phyloP scores from a whole-genome alignment of 495 filamentous ascomycete genomes.

The Chaetomium tenue region DNA sequence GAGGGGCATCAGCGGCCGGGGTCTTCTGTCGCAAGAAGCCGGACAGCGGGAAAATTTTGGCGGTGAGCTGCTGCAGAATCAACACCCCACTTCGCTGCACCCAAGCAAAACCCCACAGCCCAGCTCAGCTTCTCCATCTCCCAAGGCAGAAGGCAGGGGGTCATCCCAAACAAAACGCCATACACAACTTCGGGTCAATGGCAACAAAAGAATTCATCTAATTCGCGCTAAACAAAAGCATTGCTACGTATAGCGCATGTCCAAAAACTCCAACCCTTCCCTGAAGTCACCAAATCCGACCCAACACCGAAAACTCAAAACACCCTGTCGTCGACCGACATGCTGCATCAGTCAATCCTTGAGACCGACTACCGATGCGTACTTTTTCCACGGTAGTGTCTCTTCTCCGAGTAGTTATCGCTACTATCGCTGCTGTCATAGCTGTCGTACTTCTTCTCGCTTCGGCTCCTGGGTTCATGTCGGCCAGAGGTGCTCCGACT shows the following conservation, averaged over 20 bases:
- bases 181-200: not conserved
- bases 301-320: not conserved
- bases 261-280: not conserved
- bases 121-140: not conserved
- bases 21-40: not conserved
- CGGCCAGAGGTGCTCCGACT: constrained; percentile 17
- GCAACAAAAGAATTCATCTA: no score
- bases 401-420: constrained; percentile 27
- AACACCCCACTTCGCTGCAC: constrained; percentile 5
- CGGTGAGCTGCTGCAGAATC: constrained; percentile 34
- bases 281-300: not conserved
- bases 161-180: not conserved
- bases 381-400: constrained; percentile 16
- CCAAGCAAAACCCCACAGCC: no score
- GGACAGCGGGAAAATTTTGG: constrained; percentile 31
- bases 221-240: no score
- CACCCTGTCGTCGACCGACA: no score
- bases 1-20: not conserved
- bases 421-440: constrained; percentile 22
- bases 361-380: constrained; percentile 5
- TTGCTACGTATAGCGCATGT: no score
- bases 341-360: not conserved
- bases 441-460: constrained; percentile 14
- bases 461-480: constrained; percentile 12
- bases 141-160: no score